phyloP scores from a whole-genome alignment of 2,329 filamentous ascomycete genomes.

The Aspergillus sp. region DNA sequence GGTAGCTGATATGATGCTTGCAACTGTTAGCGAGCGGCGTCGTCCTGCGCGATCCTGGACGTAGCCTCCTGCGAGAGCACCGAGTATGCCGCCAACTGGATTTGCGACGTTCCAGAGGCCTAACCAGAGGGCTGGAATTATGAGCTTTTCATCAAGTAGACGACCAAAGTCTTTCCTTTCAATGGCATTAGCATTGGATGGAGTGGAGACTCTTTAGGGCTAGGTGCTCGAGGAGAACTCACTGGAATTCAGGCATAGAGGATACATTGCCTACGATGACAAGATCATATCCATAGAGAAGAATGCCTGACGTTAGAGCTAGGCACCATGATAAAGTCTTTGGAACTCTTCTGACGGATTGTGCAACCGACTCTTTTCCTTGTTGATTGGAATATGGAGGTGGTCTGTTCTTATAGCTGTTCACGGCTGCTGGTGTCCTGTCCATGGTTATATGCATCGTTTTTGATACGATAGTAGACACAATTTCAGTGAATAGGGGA shows the following conservation, averaged over 20 bases:
- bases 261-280: constrained; percentile 31
- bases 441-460: background rate
- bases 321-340: constrained; percentile 19
- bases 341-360: constrained; percentile 8
- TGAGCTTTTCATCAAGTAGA: constrained; percentile 29
- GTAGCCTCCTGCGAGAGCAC: constrained; percentile 39
- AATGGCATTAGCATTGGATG: constrained; percentile 6
- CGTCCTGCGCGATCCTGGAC: constrained; percentile 45
- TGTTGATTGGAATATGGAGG: background rate
- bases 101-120: constrained; percentile 46
- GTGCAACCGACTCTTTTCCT: constrained; percentile 1
- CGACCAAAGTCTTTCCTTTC: constrained; percentile 33
- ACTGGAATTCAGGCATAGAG: constrained; percentile 23
- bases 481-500: background rate
- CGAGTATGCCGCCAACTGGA: constrained; percentile 41
- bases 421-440: background rate
- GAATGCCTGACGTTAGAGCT: constrained; percentile 23
- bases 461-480: background rate
- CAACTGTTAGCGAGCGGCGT: constrained; percentile 35
- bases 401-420: background rate
- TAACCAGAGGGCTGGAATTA: constrained; percentile 47
- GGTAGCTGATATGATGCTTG: constrained; percentile 38
- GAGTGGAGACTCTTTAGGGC: background rate
- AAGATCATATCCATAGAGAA: constrained; percentile 36
- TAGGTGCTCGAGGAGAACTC: background rate